Base-by-base conservation (phyloP, 2,329 filamentous ascomycete species). In the Claviceps sp. region DNA sequence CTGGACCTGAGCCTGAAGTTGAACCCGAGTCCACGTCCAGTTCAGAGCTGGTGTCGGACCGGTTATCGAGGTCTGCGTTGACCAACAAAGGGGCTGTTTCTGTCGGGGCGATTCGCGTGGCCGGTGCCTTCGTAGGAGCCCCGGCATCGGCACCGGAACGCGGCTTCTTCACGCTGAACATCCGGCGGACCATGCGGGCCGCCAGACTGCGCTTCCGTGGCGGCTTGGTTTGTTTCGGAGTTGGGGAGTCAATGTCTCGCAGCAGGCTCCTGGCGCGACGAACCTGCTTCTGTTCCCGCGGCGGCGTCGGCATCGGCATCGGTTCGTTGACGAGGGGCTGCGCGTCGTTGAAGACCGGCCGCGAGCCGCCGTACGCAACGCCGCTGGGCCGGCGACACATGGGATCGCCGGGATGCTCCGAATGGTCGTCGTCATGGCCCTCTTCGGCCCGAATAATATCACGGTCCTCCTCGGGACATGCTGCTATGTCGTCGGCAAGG, bases 371-470 rank as follows among this genome's bases (percentile, higher is more conserved):
- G 54, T 79, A 86, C 34, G 84, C 82, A 44, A 93, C 82, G 62
- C 84, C 85, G 58, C 82, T 86, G 1, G 88, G 87, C 46, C 88
- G 79, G 52, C 86, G 81, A 69, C 93, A 95, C 59, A 74, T 75
- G 62, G 67, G 71, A 52, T 70, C 75, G n/a, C 68, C 68, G 26
- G 69, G 69, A 45, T 72, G 62, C 48, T 71, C 63, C 50, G 63
- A 9, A 30, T 30, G 26, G 26, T 30, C 58, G 4, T 66, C 67
- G 2, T 60, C 59, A 30, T 65, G 60, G 37, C 62, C 59, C 40
- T 63, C 64, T 13, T 43, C 41, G 11, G 61, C 60, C 40, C 67
- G 63, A 24, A 6, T 20, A 14, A 60, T 61, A 30, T 67, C 69
- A 41, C 79, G 78, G 50, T 79, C 74, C 37, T 79, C 74, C 37